These are phyloP conservation scores for Quercus mongolica DNA, from an alignment of 306 rosid genomes.

Conservation along the genomic window DNA sequence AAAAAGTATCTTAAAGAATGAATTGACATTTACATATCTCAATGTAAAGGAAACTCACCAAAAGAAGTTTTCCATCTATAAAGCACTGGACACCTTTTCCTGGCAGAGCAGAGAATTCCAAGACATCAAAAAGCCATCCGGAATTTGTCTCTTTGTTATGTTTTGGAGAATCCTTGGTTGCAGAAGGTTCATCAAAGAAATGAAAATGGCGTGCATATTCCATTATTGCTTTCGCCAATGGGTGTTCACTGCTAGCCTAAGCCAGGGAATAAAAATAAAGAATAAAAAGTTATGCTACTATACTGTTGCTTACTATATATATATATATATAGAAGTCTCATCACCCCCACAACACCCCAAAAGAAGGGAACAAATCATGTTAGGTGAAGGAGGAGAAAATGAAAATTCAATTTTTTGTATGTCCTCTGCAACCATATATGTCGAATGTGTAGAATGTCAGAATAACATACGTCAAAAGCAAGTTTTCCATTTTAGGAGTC, in stretches of 20 bases:
- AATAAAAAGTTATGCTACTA: not conserved
- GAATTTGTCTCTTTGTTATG: slow-evolving; percentile 37
- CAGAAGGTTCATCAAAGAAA: slow-evolving; percentile 75
- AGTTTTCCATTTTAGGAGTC: not conserved
- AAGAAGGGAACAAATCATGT: not conserved
- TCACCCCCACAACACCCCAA: not conserved
- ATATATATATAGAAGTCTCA: not conserved
- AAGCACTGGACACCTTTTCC: slow-evolving; percentile 82
- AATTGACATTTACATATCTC: slow-evolving; percentile 15
- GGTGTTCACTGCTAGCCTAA: slow-evolving; percentile 98
- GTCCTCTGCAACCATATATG: not conserved
- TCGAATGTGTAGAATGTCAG: not conserved
- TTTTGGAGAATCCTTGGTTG: slow-evolving; percentile 34
- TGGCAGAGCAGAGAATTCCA: slow-evolving; percentile 78
- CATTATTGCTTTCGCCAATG: slow-evolving; percentile 88
- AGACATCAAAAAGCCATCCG: slow-evolving; percentile 84
- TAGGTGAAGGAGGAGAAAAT: slow-evolving; percentile 9
- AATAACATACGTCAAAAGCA: slow-evolving; percentile 12
- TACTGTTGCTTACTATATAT: not conserved
- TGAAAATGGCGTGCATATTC: slow-evolving; percentile 89
- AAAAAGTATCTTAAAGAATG: not conserved
- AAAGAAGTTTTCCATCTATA: slow-evolving; percentile 55
- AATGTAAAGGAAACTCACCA: slow-evolving; percentile 45
- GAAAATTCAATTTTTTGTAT: slow-evolving; percentile 3
- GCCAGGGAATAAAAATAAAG: slow-evolving; percentile 2